Percentiles rank a stretch among this genome's conserved stretches.
These are phyloP conservation scores for Fusarium albosuccineum DNA, from an alignment of 2,329 filamentous ascomycete species.

Conservation along the genomic window DNA sequence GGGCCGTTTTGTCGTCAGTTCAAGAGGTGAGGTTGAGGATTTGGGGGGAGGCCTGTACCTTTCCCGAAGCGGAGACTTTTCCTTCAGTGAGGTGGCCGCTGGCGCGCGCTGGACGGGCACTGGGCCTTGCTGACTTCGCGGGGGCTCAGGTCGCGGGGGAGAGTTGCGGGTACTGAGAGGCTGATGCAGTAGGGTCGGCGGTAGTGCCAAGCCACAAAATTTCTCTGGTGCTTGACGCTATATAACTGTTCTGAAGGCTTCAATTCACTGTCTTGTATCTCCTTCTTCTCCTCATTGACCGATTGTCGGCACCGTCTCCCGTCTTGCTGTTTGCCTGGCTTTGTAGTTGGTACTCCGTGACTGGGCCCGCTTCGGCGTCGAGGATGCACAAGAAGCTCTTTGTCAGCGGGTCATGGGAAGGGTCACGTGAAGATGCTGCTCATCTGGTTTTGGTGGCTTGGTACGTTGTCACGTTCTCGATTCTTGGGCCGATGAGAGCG, in stretches of 20 bases:
- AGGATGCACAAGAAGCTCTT: slow-evolving; percentile 37
- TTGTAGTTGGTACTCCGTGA: slow-evolving; percentile 40
- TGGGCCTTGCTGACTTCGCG: slow-evolving; percentile 27
- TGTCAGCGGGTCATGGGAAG: slow-evolving; percentile 23
- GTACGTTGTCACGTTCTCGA: background rate
- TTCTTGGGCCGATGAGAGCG: background rate
- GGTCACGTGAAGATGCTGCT: slow-evolving; percentile 21
- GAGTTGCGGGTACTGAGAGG: slow-evolving; percentile 36
- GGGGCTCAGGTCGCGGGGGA: slow-evolving; percentile 31
- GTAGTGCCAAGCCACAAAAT: slow-evolving; percentile 9
- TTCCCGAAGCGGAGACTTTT: slow-evolving; percentile 57
- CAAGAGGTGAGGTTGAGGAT: slow-evolving; percentile 69
- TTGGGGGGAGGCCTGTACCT: slow-evolving; percentile 57
- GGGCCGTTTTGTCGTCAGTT: slow-evolving; percentile 64
- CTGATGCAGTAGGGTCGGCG: slow-evolving; percentile 22
- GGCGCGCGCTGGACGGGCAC: slow-evolving; percentile 34
- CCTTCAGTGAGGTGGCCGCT: slow-evolving; percentile 43
- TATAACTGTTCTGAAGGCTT: background rate
- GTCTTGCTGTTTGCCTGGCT: slow-evolving; percentile 26
- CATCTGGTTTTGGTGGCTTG: too few species aligned
- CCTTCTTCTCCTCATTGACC: slow-evolving; percentile 8
- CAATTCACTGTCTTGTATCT: slow-evolving; percentile 7
- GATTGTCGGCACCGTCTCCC: slow-evolving; percentile 11
- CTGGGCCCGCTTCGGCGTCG: slow-evolving; percentile 31
- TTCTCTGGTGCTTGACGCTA: background rate